Evolutionary conservation across 345 rosid genomes (phyloP), one percentile per base, ranked within the genome.

Genomic region (Citrus reticulata): DNA sequence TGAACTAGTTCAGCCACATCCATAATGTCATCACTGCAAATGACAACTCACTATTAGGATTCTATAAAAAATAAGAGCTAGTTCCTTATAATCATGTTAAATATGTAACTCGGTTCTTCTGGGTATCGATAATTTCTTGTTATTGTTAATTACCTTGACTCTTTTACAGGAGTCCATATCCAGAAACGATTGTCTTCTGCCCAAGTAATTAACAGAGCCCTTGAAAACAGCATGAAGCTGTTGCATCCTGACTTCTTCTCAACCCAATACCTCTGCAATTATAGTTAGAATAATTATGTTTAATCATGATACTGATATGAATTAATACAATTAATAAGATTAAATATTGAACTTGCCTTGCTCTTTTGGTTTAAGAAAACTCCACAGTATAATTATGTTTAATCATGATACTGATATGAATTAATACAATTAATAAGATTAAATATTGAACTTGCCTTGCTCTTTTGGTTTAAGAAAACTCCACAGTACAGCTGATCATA

Each of bases 161-260:
- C 92, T 42, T 69, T 70, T 10, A 75, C 67, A 74, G 37, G 0
- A 70, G 39, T 34, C 98, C 97, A 94, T 51, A 32, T 75, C 98
- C 98, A 94, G 79, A 70, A 87, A 67, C 35, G 71, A 24, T 37
- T 4, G 55, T 88, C 74, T 25, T 89, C 93, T 35, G 88, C 84
- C 93, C 98, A 92, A 40, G 85, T 89, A 79, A 92, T 91, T 10
- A 79, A 75, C 70, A 91, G 86, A 54, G 72, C 83, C 80, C 87
- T 86, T 59, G 95, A 88, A 82, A 75, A 89, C 85, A 92, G 25
- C 87, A 87, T 86, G 86, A 91, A 88, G 85, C 92, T 83, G 80
- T 89, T 91, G 77, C 67, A 77, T 70, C 86, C 85, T 39, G 75
- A 73, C 58, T 76, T 74, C 86, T 86, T 84, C 27, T 93, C 91